Percentiles rank a stretch among this genome's conserved stretches.
Conservation (phyloP, 2,329 filamentous ascomycete genomes). For the Alternaria sp. region DNA sequence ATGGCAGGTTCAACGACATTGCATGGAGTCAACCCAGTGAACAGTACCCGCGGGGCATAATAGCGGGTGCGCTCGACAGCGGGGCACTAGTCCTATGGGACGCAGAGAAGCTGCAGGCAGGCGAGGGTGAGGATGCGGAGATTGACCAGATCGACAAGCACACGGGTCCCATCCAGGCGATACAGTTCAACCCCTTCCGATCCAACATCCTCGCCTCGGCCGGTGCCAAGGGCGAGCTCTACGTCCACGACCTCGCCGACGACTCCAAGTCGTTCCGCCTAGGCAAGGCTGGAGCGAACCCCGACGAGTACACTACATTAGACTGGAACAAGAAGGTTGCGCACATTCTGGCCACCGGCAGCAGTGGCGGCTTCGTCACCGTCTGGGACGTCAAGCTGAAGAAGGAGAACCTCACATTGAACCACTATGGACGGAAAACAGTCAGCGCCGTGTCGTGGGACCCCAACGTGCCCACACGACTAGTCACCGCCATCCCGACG, state of each 20-base stretch:
- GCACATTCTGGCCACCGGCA: slow-evolving; percentile 94
- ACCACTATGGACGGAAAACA: slow-evolving; percentile 86
- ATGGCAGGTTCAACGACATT: slow-evolving; percentile 88
- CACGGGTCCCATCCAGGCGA: slow-evolving; percentile 87
- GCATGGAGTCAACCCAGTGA: slow-evolving; percentile 88
- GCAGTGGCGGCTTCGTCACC: slow-evolving; percentile 91
- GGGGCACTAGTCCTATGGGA: slow-evolving; percentile 95
- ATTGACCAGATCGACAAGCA: slow-evolving; percentile 91
- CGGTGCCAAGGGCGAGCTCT: slow-evolving; percentile 94
- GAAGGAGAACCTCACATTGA: slow-evolving; percentile 95
- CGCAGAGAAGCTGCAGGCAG: slow-evolving; percentile 71
- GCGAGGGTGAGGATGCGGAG: slow-evolving; percentile 75
- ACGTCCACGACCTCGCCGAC: slow-evolving; percentile 94
- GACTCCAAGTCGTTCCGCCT: slow-evolving; percentile 86
- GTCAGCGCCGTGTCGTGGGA: slow-evolving; percentile 98
- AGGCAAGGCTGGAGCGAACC: slow-evolving; percentile 85
- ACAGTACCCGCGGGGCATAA: slow-evolving; percentile 83
- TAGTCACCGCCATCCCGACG: slow-evolving; percentile 89
- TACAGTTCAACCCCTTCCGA: slow-evolving; percentile 96
- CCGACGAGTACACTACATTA: slow-evolving; percentile 94
- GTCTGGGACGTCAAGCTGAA: slow-evolving; percentile 99
- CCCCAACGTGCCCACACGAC: slow-evolving; percentile 89
- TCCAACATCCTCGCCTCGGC: slow-evolving; percentile 91
- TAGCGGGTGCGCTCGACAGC: slow-evolving; percentile 94
- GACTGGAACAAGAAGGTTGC: slow-evolving; percentile 99